Evolutionary conservation across 2,329 filamentous ascomycete species (phyloP).

Genomic region (Aureobasidium sp.): DNA sequence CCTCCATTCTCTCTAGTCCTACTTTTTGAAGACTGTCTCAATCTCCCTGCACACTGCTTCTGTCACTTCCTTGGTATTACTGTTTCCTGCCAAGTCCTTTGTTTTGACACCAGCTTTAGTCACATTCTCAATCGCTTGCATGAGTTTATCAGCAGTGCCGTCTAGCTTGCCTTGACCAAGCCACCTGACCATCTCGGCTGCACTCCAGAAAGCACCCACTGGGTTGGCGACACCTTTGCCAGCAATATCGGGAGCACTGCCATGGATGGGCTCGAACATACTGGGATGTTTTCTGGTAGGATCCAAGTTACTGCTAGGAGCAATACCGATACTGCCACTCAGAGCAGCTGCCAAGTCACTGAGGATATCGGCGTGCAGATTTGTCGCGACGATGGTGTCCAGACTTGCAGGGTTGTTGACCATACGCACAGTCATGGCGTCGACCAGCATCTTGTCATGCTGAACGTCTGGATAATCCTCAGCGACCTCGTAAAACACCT

Average conservation of each 20-base stretch:
- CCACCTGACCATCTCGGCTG: slow-evolving; percentile 59
- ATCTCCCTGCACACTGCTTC: slow-evolving; percentile 48
- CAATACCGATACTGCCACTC: slow-evolving; percentile 59
- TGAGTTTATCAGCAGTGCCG: slow-evolving; percentile 47
- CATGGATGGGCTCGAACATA: slow-evolving; percentile 51
- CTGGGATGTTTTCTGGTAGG: slow-evolving; percentile 50
- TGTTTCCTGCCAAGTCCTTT: slow-evolving; percentile 50
- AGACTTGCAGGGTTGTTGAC: slow-evolving; percentile 36
- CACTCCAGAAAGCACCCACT: slow-evolving; percentile 60
- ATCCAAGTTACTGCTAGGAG: slow-evolving; percentile 58
- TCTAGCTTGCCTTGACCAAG: slow-evolving; percentile 44
- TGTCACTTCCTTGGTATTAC: slow-evolving; percentile 50
- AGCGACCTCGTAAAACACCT: slow-evolving; percentile 37
- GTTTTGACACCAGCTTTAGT: slow-evolving; percentile 48
- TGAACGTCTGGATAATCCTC: slow-evolving; percentile 38
- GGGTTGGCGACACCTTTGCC: slow-evolving; percentile 56
- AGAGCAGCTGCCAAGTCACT: slow-evolving; percentile 59
- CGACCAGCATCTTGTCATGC: slow-evolving; percentile 42
- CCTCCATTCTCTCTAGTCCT: neutral
- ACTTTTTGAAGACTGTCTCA: slow-evolving; percentile 31
- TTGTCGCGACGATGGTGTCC: slow-evolving; percentile 42
- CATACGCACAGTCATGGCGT: slow-evolving; percentile 41
- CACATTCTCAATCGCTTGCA: slow-evolving; percentile 54
- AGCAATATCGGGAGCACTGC: slow-evolving; percentile 56
- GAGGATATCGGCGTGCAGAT: slow-evolving; percentile 52